These are phyloP conservation scores for Nicotiana tabacum DNA, from an alignment of 257 asterid species.

Conservation along the genomic window DNA sequence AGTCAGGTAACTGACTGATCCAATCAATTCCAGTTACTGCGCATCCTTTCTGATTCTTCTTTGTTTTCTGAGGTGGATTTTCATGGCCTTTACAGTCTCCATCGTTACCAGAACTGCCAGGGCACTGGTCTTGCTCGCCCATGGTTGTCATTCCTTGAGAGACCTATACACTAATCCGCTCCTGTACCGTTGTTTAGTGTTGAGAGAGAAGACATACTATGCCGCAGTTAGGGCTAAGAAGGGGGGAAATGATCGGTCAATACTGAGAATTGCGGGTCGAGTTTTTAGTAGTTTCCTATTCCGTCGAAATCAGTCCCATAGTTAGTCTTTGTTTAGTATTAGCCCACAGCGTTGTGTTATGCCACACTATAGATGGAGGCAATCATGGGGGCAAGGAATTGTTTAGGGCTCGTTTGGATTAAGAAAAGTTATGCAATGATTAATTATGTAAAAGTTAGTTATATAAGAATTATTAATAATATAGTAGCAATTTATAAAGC, in stretches of 20 bases:
- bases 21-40: not conserved
- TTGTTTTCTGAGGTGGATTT: not conserved
- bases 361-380: not conserved
- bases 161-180: too few relatives aligned
- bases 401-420: too few relatives aligned
- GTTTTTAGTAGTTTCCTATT: not conserved
- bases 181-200: too few relatives aligned
- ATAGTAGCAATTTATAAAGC: too few relatives aligned
- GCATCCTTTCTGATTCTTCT: not conserved
- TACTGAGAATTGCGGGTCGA: not conserved
- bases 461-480: too few relatives aligned
- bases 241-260: not conserved
- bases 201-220: too few relatives aligned
- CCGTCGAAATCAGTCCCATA: not conserved
- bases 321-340: not conserved
- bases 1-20: not conserved
- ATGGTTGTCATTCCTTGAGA: not conserved
- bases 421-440: too few relatives aligned
- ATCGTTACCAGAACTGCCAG: not conserved
- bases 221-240: not conserved
- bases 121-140: not conserved
- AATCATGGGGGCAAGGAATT: too few relatives aligned
- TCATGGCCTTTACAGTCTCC: not conserved
- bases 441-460: too few relatives aligned
- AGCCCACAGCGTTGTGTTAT: too few relatives aligned